Evolutionary conservation across 768 basidiomycete genomes (phyloP).

Genomic region (Psilocybe sp.): DNA sequence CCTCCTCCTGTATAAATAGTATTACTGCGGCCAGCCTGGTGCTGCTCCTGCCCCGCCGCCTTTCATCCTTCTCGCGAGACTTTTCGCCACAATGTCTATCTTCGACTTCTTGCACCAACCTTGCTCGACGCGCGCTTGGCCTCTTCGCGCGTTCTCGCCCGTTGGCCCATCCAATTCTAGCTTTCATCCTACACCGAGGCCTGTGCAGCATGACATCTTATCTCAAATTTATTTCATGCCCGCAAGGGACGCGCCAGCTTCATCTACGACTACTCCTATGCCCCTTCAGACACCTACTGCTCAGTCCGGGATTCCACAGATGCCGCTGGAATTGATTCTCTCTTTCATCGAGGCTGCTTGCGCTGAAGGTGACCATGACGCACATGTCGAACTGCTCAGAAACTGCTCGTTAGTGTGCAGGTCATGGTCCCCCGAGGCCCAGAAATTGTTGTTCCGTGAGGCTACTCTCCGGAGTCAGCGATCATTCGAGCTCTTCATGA

Average conservation of each 20-base stretch:
- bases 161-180: conserved; percentile 14
- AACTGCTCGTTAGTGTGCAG: conserved; percentile 63
- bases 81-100: conserved; percentile 24
- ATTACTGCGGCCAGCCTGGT: conserved; percentile 6
- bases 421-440: conserved; percentile 62
- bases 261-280: conserved; percentile 20
- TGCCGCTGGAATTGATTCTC: conserved; percentile 66
- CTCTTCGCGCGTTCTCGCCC: conserved; percentile 13
- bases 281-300: conserved; percentile 5
- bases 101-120: conserved; percentile 27
- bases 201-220: conserved; percentile 33
- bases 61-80: conserved; percentile 10
- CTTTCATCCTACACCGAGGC: conserved; percentile 26
- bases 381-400: conserved; percentile 41
- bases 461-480: conserved; percentile 52
- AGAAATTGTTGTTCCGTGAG: conserved; percentile 60
- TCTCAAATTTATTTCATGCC: conserved; percentile 30
- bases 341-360: conserved; percentile 60
- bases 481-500: conserved; percentile 52
- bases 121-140: conserved; percentile 20
- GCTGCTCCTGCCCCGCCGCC: conserved; percentile 12
- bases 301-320: conserved; percentile 10
- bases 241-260: conserved; percentile 18
- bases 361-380: conserved; percentile 31
- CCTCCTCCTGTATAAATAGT: neutral